phyloP scores from a whole-genome alignment of 2,329 filamentous ascomycete species.

The Ustulina deusta region DNA sequence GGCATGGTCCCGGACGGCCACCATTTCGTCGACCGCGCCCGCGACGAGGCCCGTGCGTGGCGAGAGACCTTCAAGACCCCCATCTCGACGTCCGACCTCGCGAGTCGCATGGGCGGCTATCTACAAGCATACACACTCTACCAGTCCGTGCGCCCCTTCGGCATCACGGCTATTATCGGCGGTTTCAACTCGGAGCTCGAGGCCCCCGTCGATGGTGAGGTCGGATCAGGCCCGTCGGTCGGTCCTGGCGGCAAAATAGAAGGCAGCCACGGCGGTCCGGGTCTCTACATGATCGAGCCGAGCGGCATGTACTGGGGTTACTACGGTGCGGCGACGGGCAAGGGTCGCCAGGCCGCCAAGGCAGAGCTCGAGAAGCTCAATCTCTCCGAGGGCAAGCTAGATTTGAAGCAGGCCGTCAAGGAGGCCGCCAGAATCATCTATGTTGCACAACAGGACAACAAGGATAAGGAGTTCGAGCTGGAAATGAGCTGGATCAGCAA shows the following conservation, averaged over 20 bases:
- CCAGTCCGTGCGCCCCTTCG: slow-evolving; percentile 95
- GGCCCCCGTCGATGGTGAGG: slow-evolving; percentile 87
- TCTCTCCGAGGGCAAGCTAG: slow-evolving; percentile 79
- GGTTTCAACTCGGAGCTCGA: slow-evolving; percentile 94
- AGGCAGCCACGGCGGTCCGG: slow-evolving; percentile 86
- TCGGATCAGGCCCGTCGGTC: slow-evolving; percentile 80
- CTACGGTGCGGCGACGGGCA: slow-evolving; percentile 96
- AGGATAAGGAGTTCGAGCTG: slow-evolving; percentile 99
- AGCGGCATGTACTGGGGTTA: slow-evolving; percentile 99
- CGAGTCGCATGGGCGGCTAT: slow-evolving; percentile 93
- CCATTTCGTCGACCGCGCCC: slow-evolving; percentile 93
- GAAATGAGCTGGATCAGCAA: slow-evolving; percentile 99
- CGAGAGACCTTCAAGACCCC: slow-evolving; percentile 94
- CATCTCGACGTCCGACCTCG: slow-evolving; percentile 88
- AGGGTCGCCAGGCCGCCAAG: slow-evolving; percentile 96
- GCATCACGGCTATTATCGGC: slow-evolving; percentile 92
- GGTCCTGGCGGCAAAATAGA: slow-evolving; percentile 86
- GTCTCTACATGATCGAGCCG: slow-evolving; percentile 98
- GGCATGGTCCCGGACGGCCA: slow-evolving; percentile 94
- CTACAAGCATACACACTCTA: slow-evolving; percentile 98
- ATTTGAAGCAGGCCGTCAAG: slow-evolving; percentile 89
- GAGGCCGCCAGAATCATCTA: slow-evolving; percentile 98
- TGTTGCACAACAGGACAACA: slow-evolving; percentile 97
- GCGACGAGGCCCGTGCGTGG: slow-evolving; percentile 93
- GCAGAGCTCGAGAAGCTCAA: slow-evolving; percentile 98